Percentiles rank a stretch among this genome's conserved stretches.
These are phyloP conservation scores for Aspergillus fischeri DNA, from an alignment of 2,329 filamentous ascomycete genomes.

Conservation along the genomic window DNA sequence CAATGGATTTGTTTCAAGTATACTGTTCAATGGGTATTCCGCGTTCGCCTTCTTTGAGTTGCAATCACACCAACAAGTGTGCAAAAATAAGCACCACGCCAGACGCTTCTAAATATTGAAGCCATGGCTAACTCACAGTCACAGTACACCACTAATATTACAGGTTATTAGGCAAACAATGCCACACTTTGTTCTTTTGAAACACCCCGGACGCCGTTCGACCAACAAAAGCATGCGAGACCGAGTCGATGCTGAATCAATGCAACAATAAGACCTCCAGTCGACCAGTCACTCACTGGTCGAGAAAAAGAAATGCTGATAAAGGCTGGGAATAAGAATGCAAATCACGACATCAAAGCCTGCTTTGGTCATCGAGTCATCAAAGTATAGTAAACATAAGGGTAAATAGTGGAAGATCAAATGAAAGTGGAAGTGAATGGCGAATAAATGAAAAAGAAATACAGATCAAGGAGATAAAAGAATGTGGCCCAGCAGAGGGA, in stretches of 20 bases:
- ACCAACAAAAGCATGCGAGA: constrained; percentile 15
- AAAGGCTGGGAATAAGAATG: constrained; percentile 9
- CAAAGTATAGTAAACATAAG: constrained; percentile 15
- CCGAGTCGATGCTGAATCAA: constrained; percentile 2
- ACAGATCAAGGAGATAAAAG: constrained; percentile 5
- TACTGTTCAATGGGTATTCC: neutral
- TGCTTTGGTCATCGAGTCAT: constrained; percentile 40
- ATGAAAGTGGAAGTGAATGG: constrained; percentile 2
- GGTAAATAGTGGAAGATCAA: constrained; percentile 12
- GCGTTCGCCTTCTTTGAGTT: neutral
- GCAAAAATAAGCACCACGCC: neutral
- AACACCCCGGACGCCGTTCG: constrained; percentile 25
- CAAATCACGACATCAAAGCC: constrained; percentile 36
- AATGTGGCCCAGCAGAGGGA: neutral
- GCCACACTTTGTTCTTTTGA: constrained; percentile 21
- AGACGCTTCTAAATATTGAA: neutral
- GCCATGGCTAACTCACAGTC: neutral
- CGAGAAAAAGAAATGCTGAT: constrained; percentile 7
- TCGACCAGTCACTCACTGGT: neutral
- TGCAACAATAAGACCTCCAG: constrained; percentile 3
- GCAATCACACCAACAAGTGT: neutral
- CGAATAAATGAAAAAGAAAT: constrained; percentile 12
- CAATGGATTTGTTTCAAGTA: neutral
- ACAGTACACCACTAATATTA: constrained; percentile 29
- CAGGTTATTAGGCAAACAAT: constrained; percentile 25